Evolutionary conservation across 2,329 filamentous ascomycete species (phyloP), one percentile per base, ranked within the genome.

Genomic region (Ophiosphaerella herpotricha): DNA sequence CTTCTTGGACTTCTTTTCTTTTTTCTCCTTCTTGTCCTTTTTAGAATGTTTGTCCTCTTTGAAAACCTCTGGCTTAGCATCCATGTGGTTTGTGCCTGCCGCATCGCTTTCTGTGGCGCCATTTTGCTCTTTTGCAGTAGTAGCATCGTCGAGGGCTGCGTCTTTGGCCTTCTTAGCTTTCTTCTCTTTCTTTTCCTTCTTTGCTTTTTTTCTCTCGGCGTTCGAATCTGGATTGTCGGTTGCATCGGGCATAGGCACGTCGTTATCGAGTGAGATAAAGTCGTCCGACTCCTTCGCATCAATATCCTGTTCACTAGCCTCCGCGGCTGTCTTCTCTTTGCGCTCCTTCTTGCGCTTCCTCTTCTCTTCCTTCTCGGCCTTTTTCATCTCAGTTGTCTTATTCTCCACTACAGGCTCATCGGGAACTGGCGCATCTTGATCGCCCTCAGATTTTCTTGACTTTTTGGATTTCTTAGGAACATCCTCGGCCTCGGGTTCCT

Each of bases 381-480:
- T 55, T 39, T 32, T 49, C 29, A 36, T 21, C 12, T 24, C 38
- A 6, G 31, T 7, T 11, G 50, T 48, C 44, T 57, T 57, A 39
- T 39, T 46, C 33, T 59, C 58, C 14, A 49, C 54, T 52, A 54
- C 46, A 16, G 52, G 50, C 31, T 43, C 53, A 23, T 64, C 59
- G 32, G 47, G 38, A 5, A 42, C 46, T 7, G 42, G 44, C 43
- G 54, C 60, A 46, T 61, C 55, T 24, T 44, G 41, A 26, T 49
- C 36, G 26, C 61, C 54, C 7, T 58, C 58, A 16, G 52, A 35
- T 48, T 61, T 64, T 48, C 67, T 70, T 16, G 61, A 61, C 43
- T 71, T 72, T 47, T 70, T 71, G 2, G 58, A 61, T 48, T 68
- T 71, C 39, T 72, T 69, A 0, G 58, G 50, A 18, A 55, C 60